Base-by-base conservation (phyloP, 805 yeast genomes). In the Metschnikowia kunwiensis region DNA sequence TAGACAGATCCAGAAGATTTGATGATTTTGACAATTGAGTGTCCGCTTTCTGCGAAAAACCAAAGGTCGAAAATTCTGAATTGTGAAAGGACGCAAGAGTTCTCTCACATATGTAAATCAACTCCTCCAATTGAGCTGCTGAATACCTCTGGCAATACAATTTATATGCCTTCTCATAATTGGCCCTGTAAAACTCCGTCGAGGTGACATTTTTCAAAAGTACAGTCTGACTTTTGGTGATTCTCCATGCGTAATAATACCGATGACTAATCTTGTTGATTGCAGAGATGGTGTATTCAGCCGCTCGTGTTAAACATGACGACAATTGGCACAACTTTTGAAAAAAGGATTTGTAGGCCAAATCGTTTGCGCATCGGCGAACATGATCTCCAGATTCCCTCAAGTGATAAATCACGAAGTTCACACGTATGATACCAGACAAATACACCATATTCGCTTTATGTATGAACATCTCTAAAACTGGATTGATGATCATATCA, bases 191-290 rank as follows among this genome's bases (percentile, higher is more conserved):
- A 36, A 62, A 65, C 13, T 56, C 60, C 15, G 57, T 46, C 13
- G 60, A 54, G 0, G 43, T 54, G 8, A 75, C 38, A 4, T 71
- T 34, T 16, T 57, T 60, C 9, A 70, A 44, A 14, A 78, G 48
- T 29, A 62, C 68, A 5, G 55, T 55, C 34, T 74, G 75, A 0
- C 84, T 80, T 48, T 79, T 80, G 24, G 76, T 67, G 53, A 82
- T 70, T 57, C 83, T 72, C 78, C 81, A 78, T 2, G 87, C 83
- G 51, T 79, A 80, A 40, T 77, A 78, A 51, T 80, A 82, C 44
- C 77, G 68, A 17, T 61, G 65, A 14, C 85, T 75, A 23, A 82
- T 57, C 25, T 66, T 64, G 13, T 60, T 68, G 13, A 65, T 43
- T 3, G 45, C 47, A 7, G 40, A 34, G 12, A 47, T 43, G 4